phyloP scores from a whole-genome alignment of 1,284 basidiomycete species.

The Cystobasidium sp. region DNA sequence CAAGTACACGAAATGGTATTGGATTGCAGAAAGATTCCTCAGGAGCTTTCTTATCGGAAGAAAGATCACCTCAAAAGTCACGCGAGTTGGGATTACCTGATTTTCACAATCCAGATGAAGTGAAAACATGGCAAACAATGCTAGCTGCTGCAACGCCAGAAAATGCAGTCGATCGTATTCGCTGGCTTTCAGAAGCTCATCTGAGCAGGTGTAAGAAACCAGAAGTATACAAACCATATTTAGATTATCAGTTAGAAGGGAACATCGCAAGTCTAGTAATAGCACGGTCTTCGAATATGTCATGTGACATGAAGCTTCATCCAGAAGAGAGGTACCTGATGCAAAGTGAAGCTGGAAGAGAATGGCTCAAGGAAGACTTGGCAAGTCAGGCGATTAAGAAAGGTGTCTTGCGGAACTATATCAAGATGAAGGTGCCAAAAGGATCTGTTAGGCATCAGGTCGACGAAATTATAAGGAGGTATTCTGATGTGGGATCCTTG shows the following conservation, averaged over 20 bases:
- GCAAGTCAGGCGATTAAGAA: conserved; percentile 5
- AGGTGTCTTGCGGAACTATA: background rate
- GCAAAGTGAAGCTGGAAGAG: background rate
- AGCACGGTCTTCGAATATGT: background rate
- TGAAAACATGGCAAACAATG: background rate
- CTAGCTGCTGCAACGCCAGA: background rate
- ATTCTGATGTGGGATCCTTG: background rate
- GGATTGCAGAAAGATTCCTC: no score
- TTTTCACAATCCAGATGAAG: background rate
- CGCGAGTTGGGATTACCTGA: background rate
- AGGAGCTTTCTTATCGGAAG: background rate
- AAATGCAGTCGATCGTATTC: background rate
- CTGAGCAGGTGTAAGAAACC: background rate
- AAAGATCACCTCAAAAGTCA: background rate
- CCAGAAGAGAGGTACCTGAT: background rate
- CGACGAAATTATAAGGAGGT: background rate
- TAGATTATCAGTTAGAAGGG: background rate
- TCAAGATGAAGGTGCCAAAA: conserved; percentile 20
- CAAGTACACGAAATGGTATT: no score
- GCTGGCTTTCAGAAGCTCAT: background rate
- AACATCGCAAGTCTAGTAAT: background rate
- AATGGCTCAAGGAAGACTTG: conserved; percentile 15
- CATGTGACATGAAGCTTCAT: background rate
- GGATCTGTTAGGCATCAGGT: background rate
- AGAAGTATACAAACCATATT: conserved; percentile 12